Base-by-base conservation (phyloP, 352 stramenopile species). In the Globisporangium paddicum region DNA sequence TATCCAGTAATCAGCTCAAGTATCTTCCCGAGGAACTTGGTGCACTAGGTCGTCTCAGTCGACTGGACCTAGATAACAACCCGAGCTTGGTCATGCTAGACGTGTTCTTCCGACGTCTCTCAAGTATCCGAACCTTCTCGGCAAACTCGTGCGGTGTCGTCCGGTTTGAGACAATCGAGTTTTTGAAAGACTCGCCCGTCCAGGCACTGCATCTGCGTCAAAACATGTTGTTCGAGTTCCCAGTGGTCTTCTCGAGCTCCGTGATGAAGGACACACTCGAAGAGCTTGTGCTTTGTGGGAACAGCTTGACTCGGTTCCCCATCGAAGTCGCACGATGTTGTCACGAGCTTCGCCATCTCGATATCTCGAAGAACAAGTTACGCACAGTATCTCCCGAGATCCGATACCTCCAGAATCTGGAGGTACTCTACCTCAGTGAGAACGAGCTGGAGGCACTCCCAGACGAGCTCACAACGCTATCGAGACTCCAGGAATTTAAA, bases 331-430 rank as follows among this genome's bases (percentile, higher is more conserved):
- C 70, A n/a, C 50, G 65, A 14, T 72, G 66, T 41, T 89, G 76
- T 41, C 64, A 40, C 11, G 55, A 66, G 2, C 55, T 90, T 5
- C 60, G 66, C 32, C 35, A 48, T 7, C 62, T 90, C 10, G 66
- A 87, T 35, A 50, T 90, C 13, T 83, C 76, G 1, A 55, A 51
- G 46, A 90, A 90, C 56, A 69, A 64, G 9, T 38, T 90, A 9
- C 45, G 55, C 0, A 48, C 28, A 10, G 26, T 90, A 3, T 78
- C 81, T n/a, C 59, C 42, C 16, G 68, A 74, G 34, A 73, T 89
- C 10, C 58, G 60, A 5, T 65, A 62, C 3, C 69, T 87, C 0
- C 42, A 46, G 16, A 50, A 66, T 25, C 61, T 90, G 19, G 61
- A 76, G 23, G 40, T 54, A 13, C 71, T 90, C n/a, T 14, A 71